These are phyloP conservation scores for Aspergillus oerlinghausenensis DNA, from an alignment of 2,329 filamentous ascomycete species.

Conservation along the genomic window DNA sequence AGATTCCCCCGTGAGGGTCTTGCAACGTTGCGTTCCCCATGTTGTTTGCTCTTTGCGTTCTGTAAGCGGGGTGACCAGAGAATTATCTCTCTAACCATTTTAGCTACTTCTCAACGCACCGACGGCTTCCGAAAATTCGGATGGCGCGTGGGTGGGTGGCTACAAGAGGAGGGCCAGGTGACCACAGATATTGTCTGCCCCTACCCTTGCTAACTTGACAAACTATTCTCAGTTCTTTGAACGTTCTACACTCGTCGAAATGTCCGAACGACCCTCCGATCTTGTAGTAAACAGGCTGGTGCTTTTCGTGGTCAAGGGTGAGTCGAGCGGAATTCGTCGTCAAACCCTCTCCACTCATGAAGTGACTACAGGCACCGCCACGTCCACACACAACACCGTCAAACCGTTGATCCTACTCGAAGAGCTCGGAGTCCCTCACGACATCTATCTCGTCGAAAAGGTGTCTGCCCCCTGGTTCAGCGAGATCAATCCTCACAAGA, in stretches of 20 bases:
- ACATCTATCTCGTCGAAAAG: background rate
- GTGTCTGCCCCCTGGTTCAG: background rate
- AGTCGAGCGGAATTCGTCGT: background rate
- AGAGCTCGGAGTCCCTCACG: background rate
- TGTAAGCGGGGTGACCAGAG: background rate
- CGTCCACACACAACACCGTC: background rate
- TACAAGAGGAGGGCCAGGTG: background rate
- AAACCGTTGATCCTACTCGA: background rate
- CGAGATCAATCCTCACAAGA: background rate
- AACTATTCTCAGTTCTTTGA: too few species aligned
- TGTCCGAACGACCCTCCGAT: background rate
- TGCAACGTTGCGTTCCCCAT: background rate
- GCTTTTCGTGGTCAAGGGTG: background rate
- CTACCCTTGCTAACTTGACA: background rate
- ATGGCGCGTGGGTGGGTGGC: background rate
- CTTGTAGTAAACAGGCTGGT: background rate
- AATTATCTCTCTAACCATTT: background rate
- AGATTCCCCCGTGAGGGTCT: background rate
- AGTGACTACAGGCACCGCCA: background rate
- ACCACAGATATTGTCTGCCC: too few species aligned
- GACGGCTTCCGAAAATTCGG: background rate
- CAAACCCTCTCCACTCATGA: background rate
- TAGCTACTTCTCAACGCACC: background rate
- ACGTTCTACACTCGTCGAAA: background rate
- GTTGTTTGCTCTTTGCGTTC: background rate